Base-by-base conservation (phyloP, 257 asterid species). In the Catharanthus roseus region DNA sequence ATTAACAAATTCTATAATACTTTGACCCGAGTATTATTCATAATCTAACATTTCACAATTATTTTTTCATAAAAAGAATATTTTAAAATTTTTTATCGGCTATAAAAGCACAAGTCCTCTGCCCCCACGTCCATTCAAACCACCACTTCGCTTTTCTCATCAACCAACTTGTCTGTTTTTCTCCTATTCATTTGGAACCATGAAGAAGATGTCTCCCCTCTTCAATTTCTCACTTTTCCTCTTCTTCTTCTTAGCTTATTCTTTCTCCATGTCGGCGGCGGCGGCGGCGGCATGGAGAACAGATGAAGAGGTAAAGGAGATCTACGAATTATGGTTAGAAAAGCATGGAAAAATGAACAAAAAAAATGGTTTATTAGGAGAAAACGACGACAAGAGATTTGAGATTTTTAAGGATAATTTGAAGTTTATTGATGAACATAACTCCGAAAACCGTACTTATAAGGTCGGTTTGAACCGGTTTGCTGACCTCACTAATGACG, bases 341-440 rank as follows among this genome's bases (percentile, higher is more conserved):
- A 76, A 69, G 84, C 88, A 88, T 71, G 96, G 90, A 57, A 92
- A 87, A 79, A 77, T 72, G 10, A 80, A 83, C 85, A n/a, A n/a
- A n/a, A n/a, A n/a, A n/a, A 88, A 88, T 58, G 93, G 56, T 29
- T 77, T 90, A n/a, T n/a, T n/a, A n/a, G 53, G 93, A 77, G 47
- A 95, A 90, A 73, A 85, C n/a, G n/a, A 82, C 69, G 91, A 83
- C 10, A 72, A 7, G 47, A 72, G 91, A 77, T 86, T 90, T 67
- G 88, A 74, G 62, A 82, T 88, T 31, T 92, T 92, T 42, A 92
- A 79, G 85, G 96, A 86, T 67, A 92, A 90, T 71, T 67, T 88
- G 47, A 86, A 68, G 66, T 92, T 90, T 75, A 73, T 92, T 10
- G 83, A 90, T 8, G 83, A 87, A 42, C 96, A 92, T 72, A 88